Evolutionary conservation across 495 filamentous ascomycete genomes (phyloP), one percentile per base, ranked within the genome.

Genomic region (Xylaria telfairii): DNA sequence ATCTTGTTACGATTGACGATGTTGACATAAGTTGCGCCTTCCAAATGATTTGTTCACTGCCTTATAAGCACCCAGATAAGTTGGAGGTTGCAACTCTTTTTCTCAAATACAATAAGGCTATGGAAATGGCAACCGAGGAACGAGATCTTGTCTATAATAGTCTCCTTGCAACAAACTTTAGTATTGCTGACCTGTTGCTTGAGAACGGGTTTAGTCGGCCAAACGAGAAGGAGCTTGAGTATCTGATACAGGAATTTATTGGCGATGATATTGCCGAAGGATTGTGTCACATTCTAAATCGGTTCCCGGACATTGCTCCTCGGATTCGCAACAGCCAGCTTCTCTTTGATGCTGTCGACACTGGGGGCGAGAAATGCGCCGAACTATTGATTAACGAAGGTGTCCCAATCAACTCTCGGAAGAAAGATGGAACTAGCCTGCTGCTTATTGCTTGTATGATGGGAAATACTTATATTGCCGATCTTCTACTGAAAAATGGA

Each of bases 81-180:
- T 66, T 74, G 61, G 72, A 74, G 0, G 66, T 81, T 17, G 61
- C 76, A 17, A 72, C 74, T 47, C 61, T 81, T 17, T 60, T 79
- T 4, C 73, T 80, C 53, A 65, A 68, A 64, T 60, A 71, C 37
- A 59, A 57, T 44, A 26, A 37, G 46, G 2, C 67, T 75, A n/a
- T 65, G 42, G 42, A 46, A 54, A 61, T 73, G 32, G 65, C 67
- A 26, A 65, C 75, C 24, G 46, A 61, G 21, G 46, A 41, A 15
- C 39, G 54, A 41, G 51, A 72, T 32, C 53, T 71, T n/a, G 67
- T 79, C 3, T 61, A 77, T 12, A 28, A 39, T 28, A 53, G 70
- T 7, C 74, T 74, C 0, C 67, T 76, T 42, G 12, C 37, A 8
- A 57, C 59, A 7, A 75, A 76, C 51, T 39, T 72, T 15, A 49